Conservation (phyloP, 371 early-diverging fungal species). For the Coemansia sp. region DNA sequence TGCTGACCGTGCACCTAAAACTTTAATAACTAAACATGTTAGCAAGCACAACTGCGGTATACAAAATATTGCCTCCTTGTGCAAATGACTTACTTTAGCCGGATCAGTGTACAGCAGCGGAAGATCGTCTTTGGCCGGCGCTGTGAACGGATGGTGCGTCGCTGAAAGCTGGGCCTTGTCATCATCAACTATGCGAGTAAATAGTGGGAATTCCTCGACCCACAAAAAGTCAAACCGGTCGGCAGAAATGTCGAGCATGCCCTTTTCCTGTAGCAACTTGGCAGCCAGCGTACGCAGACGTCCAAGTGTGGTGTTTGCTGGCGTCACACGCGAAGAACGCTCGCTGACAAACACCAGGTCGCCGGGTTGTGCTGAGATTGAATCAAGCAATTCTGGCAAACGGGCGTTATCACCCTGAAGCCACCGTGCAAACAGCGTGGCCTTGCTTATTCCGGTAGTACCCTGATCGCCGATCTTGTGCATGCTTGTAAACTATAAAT, state of each 20-base stretch:
- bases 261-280: conserved; percentile 59
- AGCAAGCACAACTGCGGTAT: neutral
- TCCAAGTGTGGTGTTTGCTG: conserved; percentile 77
- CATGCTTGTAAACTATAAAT: conserved; percentile 24
- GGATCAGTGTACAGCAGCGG: conserved; percentile 63
- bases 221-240: conserved; percentile 72
- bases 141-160: conserved; percentile 93
- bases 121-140: conserved; percentile 70
- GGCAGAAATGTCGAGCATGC: conserved; percentile 52
- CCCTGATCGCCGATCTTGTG: conserved; percentile 32
- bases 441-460: conserved; percentile 21
- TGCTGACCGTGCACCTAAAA: conserved; percentile 74
- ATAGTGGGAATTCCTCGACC: conserved; percentile 88
- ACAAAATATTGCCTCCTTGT: neutral
- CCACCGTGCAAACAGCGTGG: conserved; percentile 36
- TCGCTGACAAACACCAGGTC: conserved; percentile 48
- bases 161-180: conserved; percentile 55
- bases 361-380: conserved; percentile 20
- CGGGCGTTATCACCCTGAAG: neutral
- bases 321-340: conserved; percentile 47
- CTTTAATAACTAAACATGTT: too few relatives aligned
- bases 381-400: conserved; percentile 2
- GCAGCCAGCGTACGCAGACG: conserved; percentile 66
- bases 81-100: conserved; percentile 44
- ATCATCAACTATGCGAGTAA: conserved; percentile 62